phyloP scores from a whole-genome alignment of 495 filamentous ascomycete species.

The Antarctomyces pellizariae region DNA sequence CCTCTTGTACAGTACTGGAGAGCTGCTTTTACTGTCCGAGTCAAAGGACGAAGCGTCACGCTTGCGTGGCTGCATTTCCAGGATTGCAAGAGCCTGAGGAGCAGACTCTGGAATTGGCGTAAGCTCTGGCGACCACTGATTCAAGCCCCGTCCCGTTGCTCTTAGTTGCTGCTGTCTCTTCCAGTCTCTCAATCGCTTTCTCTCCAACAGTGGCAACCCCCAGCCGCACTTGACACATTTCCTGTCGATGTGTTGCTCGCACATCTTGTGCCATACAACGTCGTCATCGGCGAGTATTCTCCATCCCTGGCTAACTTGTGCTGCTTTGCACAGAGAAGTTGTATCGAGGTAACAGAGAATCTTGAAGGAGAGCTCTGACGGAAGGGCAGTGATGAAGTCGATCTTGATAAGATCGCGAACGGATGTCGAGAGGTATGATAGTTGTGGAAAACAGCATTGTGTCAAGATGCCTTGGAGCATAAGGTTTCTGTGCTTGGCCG shows the following conservation, averaged over 20 bases:
- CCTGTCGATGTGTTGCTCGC: constrained; percentile 89
- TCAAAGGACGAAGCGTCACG: constrained; percentile 13
- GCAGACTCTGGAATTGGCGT: constrained; percentile 19
- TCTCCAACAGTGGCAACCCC: constrained; percentile 75
- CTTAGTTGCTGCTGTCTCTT: constrained; percentile 63
- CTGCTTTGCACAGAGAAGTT: constrained; percentile 86
- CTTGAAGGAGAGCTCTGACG: constrained; percentile 78
- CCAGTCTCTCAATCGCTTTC: constrained; percentile 66
- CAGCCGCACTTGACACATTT: constrained; percentile 96
- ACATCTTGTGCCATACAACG: constrained; percentile 97
- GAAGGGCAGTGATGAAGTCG: constrained; percentile 76
- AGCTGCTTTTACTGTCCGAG: too few species aligned
- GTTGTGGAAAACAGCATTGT: constrained; percentile 91
- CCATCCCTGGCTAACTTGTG: constrained; percentile 84
- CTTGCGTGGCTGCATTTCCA: constrained; percentile 11
- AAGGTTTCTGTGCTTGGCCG: constrained; percentile 74
- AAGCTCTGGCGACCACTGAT: constrained; percentile 28
- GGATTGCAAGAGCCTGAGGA: constrained; percentile 3
- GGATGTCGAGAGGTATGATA: constrained; percentile 70
- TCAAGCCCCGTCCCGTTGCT: constrained; percentile 25
- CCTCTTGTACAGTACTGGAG: too few species aligned
- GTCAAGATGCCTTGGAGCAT: constrained; percentile 90
- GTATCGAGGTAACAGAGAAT: constrained; percentile 86
- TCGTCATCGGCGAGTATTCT: constrained; percentile 77
- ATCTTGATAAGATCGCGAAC: constrained; percentile 86